Evolutionary conservation across 805 yeast species (phyloP).

Genomic region (Starmerella potacharoeniae): DNA sequence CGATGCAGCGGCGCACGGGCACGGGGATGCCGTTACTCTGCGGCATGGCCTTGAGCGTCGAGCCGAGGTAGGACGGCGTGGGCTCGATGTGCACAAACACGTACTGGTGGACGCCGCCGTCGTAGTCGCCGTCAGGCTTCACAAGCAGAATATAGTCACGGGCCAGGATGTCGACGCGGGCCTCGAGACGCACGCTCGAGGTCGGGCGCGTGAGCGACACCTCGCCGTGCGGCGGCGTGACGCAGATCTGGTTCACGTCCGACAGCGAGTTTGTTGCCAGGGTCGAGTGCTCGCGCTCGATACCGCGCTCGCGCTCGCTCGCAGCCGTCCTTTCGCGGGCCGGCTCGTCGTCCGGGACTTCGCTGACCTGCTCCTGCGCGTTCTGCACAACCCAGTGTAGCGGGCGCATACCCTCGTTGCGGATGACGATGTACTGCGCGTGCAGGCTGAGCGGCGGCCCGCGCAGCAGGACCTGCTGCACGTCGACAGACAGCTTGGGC

Average conservation of each 20-base stretch:
- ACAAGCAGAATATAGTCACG: conserved; percentile 16
- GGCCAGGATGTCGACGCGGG: conserved; percentile 9
- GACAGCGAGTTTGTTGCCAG: not conserved
- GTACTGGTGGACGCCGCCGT: conserved; percentile 14
- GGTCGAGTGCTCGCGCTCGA: not conserved
- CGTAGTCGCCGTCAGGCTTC: conserved; percentile 1
- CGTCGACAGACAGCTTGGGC: conserved; percentile 32
- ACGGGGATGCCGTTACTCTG: conserved; percentile 24
- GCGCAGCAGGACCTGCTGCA: conserved; percentile 27
- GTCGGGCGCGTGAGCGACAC: conserved; percentile 9
- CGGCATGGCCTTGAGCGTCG: conserved; percentile 22
- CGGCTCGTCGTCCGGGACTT: not conserved
- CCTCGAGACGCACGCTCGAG: not conserved
- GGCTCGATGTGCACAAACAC: conserved; percentile 22
- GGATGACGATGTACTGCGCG: not conserved
- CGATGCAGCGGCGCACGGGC: conserved; percentile 29
- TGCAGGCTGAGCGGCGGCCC: conserved; percentile 24
- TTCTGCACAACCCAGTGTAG: conserved; percentile 11
- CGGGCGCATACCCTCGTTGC: conserved; percentile 16
- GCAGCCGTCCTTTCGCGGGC: not conserved
- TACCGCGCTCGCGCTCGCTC: not conserved
- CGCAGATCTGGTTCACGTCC: not conserved
- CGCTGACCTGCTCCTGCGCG: conserved; percentile 8
- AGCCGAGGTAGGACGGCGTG: conserved; percentile 28
- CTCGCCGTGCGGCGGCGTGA: conserved; percentile 10